Evolutionary conservation across 495 filamentous ascomycete genomes (phyloP).

Genomic region (Penicillium parvum): DNA sequence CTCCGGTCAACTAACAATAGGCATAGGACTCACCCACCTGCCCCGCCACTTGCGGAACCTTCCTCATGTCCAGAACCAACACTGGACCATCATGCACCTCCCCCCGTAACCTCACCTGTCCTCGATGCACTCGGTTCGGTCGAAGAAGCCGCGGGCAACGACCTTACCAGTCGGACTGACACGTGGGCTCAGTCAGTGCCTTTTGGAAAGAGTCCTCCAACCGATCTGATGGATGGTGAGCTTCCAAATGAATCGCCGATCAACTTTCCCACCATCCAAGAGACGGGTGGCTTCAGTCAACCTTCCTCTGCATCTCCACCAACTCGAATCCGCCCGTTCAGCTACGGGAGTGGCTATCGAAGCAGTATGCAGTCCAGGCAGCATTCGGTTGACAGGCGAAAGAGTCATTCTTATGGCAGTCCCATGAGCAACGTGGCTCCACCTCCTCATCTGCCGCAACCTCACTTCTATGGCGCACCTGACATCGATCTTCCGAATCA

Average conservation of each 20-base stretch:
- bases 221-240: conserved; percentile 39
- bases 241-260: conserved; percentile 42
- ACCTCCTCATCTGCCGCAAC: conserved; percentile 74
- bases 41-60: conserved; percentile 31
- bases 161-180: conserved; percentile 38
- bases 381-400: conserved; percentile 37
- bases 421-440: conserved; percentile 53
- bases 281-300: conserved; percentile 44
- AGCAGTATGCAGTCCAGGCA: conserved; percentile 37
- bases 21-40: too few species aligned
- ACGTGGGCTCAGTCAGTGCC: conserved; percentile 49
- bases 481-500: conserved; percentile 45
- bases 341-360: conserved; percentile 41
- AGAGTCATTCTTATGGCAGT: conserved; percentile 43
- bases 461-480: conserved; percentile 62
- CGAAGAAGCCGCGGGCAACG: conserved; percentile 27
- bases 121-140: conserved; percentile 40
- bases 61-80: conserved; percentile 29
- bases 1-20: too few species aligned
- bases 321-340: conserved; percentile 39
- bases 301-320: conserved; percentile 50
- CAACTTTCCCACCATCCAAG: conserved; percentile 35
- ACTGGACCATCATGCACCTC: conserved; percentile 9
- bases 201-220: conserved; percentile 47
- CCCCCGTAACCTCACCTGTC: conserved; percentile 38